Conservation (phyloP, 164 flowering plant species). For the Umbellularia californica region DNA sequence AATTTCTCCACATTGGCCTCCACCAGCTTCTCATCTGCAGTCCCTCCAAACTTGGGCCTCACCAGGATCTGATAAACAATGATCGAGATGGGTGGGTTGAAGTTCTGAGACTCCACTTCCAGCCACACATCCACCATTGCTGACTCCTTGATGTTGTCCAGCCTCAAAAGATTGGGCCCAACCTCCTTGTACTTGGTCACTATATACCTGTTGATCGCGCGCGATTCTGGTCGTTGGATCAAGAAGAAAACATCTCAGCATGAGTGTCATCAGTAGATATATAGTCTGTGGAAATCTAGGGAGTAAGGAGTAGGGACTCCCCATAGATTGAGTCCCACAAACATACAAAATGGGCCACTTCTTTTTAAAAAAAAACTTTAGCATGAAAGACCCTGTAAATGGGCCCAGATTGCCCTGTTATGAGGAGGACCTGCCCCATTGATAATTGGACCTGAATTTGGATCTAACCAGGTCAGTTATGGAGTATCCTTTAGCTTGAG, state of each 20-base stretch:
- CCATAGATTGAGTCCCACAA: no score
- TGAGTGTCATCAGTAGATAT: no score
- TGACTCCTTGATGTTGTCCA: not conserved
- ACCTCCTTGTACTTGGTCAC: conserved; percentile 10
- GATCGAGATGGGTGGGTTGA: conserved; percentile 4
- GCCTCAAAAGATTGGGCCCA: conserved; percentile 5
- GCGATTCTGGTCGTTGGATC: conserved; percentile 7
- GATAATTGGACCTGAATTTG: no score
- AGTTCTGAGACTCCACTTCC: conserved; percentile 11
- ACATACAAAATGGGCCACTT: no score
- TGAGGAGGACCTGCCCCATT: no score
- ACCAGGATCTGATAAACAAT: not conserved
- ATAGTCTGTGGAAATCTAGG: no score
- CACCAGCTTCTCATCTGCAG: conserved; percentile 2
- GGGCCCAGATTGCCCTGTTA: no score
- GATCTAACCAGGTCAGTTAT: no score
- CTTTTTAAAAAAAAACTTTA: no score
- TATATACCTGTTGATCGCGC: conserved; percentile 9
- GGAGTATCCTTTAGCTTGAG: no score
- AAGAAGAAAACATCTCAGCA: not conserved
- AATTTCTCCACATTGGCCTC: conserved; percentile 5
- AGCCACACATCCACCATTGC: conserved; percentile 10
- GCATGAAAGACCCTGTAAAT: no score
- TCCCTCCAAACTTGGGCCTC: conserved; percentile 1
- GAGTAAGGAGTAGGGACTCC: no score